Evolutionary conservation across 225 moss, liverwort and hornwort genomes (phyloP), one percentile per base, ranked within the genome.

Genomic region (Polytrichum formosum): DNA sequence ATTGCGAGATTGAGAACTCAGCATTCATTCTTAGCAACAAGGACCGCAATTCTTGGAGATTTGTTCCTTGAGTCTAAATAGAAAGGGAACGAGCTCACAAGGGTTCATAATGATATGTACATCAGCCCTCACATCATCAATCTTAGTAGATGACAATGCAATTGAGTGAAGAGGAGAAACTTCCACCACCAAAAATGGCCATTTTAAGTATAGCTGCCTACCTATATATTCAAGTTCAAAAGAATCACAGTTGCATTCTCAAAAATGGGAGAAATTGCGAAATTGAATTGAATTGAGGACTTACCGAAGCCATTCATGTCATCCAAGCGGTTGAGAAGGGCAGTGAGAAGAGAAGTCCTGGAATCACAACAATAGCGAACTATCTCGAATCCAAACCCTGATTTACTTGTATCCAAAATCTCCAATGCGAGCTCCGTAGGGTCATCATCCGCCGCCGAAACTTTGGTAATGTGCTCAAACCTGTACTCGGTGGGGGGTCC

Each of bases 251-350:
- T 46, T 13, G 33, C 7, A 33, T 33, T 7, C 6, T 33, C 33
- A 33, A 33, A 6, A 30, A 30, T 30, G 33, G 2, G 46, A 7
- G 13, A 13, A 37, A 2, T 10, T 37, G 37, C 37, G 10, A 37
- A 10, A 37, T 10, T 37, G 37, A 13, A 23, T 58, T 21, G 62
- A 16, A 28, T 26, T 26, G 2, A 55, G 33, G n/a, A 60, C 9
- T 22, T 70, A 88, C 88, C 88, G 28, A 88, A 77, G 74, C 88
- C 80, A 31, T 88, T 88, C 70, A 88, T 63, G 67, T 88, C 88
- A 65, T 88, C 88, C 68, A 85, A 30, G 29, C 80, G 84, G 67
- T 88, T 88, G 53, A 88, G 67, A 7, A 88, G 75, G 19, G 88
- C 84, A 55, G 88, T 88, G 18, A 88, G 69, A 37, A 88, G 71